These are phyloP conservation scores for Suhomyces yuchorum DNA, from an alignment of 1,139 yeast genomes.

Conservation along the genomic window DNA sequence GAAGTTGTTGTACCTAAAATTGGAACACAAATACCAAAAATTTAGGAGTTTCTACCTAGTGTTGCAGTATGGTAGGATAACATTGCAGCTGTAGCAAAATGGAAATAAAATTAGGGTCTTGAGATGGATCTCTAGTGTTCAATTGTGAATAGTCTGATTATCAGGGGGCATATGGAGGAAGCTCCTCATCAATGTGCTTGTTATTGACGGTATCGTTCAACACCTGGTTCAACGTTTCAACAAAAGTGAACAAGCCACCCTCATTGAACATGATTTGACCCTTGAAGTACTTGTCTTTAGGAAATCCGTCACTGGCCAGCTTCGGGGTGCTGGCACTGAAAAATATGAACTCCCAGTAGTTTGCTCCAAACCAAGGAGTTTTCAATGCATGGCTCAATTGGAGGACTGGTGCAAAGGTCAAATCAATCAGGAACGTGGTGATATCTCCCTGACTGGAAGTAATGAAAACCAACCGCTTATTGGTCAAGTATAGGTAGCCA, in stretches of 20 bases:
- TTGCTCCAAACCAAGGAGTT: constrained; percentile 60
- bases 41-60: too few relatives aligned
- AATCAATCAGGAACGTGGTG: constrained; percentile 36
- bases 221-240: constrained; percentile 31
- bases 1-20: too few relatives aligned
- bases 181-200: constrained; percentile 44
- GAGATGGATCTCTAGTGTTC: too few relatives aligned
- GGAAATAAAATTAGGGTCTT: too few relatives aligned
- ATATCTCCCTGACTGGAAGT: constrained; percentile 45
- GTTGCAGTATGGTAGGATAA: too few relatives aligned
- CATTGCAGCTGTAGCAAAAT: too few relatives aligned
- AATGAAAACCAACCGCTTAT: constrained; percentile 36
- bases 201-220: constrained; percentile 23
- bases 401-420: constrained; percentile 21
- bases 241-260: constrained; percentile 47
- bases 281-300: constrained; percentile 40
- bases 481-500: constrained; percentile 43
- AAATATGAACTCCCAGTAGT: constrained; percentile 50
- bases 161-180: constrained; percentile 39
- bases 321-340: constrained; percentile 31
- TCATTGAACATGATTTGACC: constrained; percentile 46
- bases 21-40: too few relatives aligned
- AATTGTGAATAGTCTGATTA: background rate
- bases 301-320: constrained; percentile 47
- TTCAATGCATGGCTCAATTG: constrained; percentile 40